These are phyloP conservation scores for Albatrellus sp. DNA, from an alignment of 1,284 basidiomycete genomes.

Conservation along the genomic window DNA sequence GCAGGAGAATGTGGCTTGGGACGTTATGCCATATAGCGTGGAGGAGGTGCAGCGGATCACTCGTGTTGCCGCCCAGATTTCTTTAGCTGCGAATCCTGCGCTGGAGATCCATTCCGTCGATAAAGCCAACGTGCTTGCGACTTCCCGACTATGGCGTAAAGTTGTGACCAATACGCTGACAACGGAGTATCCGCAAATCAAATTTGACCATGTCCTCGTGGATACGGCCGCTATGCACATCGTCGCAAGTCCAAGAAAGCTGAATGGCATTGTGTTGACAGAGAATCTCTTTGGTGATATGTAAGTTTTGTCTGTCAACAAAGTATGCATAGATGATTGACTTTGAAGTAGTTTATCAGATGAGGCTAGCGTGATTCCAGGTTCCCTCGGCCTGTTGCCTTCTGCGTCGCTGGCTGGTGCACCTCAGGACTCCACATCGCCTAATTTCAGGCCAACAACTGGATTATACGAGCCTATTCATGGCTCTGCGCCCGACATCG, in stretches of 20 bases:
- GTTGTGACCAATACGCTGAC: constrained; percentile 77
- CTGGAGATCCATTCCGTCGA: constrained; percentile 89
- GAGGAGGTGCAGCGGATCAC: constrained; percentile 91
- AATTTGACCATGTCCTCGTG: constrained; percentile 84
- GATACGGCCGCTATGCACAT: constrained; percentile 97
- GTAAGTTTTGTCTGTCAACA: constrained; percentile 32
- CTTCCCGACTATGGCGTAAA: constrained; percentile 89
- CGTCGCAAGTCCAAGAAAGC: constrained; percentile 82
- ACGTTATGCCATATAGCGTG: constrained; percentile 89
- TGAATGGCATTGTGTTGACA: constrained; percentile 92
- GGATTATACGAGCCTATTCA: constrained; percentile 97
- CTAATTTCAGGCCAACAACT: constrained; percentile 59
- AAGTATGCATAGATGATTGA: constrained; percentile 1
- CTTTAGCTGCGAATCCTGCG: constrained; percentile 75
- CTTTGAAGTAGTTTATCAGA: constrained; percentile 66
- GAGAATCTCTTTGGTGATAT: constrained; percentile 97
- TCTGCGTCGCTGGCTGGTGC: constrained; percentile 92
- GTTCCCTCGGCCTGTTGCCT: constrained; percentile 90
- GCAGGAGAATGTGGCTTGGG: constrained; percentile 65
- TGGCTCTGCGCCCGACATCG: constrained; percentile 94
- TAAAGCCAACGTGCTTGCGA: constrained; percentile 98
- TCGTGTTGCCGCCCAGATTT: constrained; percentile 89
- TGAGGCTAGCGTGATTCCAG: constrained; percentile 95
- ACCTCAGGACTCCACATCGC: constrained; percentile 58
- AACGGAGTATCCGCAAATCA: constrained; percentile 79